phyloP scores from a whole-genome alignment of 805 yeast genomes.

The Wickerhamomyces sydowiorum region DNA sequence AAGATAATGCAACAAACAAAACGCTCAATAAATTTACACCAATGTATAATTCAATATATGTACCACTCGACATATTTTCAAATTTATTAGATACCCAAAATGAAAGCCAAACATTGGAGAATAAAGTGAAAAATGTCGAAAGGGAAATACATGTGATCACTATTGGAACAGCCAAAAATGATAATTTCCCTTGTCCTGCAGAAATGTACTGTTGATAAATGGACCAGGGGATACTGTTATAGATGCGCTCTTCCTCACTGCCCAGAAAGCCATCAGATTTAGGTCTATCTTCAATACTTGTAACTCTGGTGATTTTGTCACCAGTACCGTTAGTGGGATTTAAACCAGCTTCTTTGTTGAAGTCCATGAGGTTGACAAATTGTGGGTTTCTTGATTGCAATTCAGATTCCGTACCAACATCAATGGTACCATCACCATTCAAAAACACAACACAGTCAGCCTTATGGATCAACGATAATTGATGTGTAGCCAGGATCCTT shows the following conservation, averaged over 20 bases:
- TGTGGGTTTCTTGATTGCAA: slow-evolving; percentile 31
- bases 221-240: slow-evolving; percentile 28
- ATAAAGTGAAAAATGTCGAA: slow-evolving; percentile 8
- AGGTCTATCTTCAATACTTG: slow-evolving; percentile 13
- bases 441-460: slow-evolving; percentile 62
- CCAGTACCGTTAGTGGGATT: neutral
- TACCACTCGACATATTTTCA: slow-evolving; percentile 36
- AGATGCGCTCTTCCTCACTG: slow-evolving; percentile 30
- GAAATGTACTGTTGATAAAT: slow-evolving; percentile 29
- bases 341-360: slow-evolving; percentile 13
- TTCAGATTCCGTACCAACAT: slow-evolving; percentile 45
- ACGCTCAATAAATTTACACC: slow-evolving; percentile 47
- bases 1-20: slow-evolving; percentile 39
- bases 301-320: neutral
- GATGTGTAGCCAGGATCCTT: slow-evolving; percentile 70
- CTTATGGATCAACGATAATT: slow-evolving; percentile 51
- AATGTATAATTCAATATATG: slow-evolving; percentile 74
- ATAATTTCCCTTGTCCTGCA: slow-evolving; percentile 38
- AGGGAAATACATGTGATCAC: slow-evolving; percentile 27
- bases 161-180: slow-evolving; percentile 30
- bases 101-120: slow-evolving; percentile 60
- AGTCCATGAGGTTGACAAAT: slow-evolving; percentile 43
- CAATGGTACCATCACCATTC: slow-evolving; percentile 44
- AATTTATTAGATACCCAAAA: slow-evolving; percentile 71
- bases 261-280: slow-evolving; percentile 7